Evolutionary conservation across 805 yeast species (phyloP).

Genomic region (Ogataea angusta): DNA sequence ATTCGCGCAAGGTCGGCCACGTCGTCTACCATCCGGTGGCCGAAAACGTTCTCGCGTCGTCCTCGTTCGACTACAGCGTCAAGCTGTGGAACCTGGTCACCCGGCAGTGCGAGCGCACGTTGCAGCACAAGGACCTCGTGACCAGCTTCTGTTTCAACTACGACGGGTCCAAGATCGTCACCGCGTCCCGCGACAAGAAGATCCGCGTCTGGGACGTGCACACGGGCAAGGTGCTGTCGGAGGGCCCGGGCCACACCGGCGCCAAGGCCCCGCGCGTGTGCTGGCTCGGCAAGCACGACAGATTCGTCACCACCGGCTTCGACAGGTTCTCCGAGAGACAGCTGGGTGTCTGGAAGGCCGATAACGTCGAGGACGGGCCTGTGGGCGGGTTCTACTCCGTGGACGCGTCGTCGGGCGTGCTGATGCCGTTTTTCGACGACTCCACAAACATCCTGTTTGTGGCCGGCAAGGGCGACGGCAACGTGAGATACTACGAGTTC

Average conservation of each 20-base stretch:
- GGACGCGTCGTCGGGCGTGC: constrained; percentile 89
- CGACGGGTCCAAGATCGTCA: constrained; percentile 82
- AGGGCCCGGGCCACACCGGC: constrained; percentile 89
- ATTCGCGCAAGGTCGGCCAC: constrained; percentile 90
- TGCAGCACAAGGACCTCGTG: constrained; percentile 85
- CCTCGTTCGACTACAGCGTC: constrained; percentile 86
- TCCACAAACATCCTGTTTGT: constrained; percentile 75
- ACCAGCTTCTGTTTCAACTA: constrained; percentile 91
- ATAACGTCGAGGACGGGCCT: constrained; percentile 72
- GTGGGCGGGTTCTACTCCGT: constrained; percentile 83
- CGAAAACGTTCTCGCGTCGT: constrained; percentile 78
- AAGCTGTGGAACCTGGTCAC: constrained; percentile 86
- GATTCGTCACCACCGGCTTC: constrained; percentile 92
- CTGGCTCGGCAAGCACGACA: constrained; percentile 86
- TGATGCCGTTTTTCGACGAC: constrained; percentile 88
- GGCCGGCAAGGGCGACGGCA: constrained; percentile 98
- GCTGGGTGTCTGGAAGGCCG: constrained; percentile 88
- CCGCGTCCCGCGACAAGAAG: constrained; percentile 87
- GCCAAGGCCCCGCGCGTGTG: constrained; percentile 85
- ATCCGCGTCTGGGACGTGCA: constrained; percentile 91
- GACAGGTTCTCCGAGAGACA: constrained; percentile 92
- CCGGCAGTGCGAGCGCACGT: constrained; percentile 65
- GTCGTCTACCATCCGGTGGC: constrained; percentile 88
- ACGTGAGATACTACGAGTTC: constrained; percentile 89
- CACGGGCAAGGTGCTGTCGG: constrained; percentile 67